These are phyloP conservation scores for Ceratobasidium sp. DNA, from an alignment of 1,284 basidiomycete species.

Conservation along the genomic window DNA sequence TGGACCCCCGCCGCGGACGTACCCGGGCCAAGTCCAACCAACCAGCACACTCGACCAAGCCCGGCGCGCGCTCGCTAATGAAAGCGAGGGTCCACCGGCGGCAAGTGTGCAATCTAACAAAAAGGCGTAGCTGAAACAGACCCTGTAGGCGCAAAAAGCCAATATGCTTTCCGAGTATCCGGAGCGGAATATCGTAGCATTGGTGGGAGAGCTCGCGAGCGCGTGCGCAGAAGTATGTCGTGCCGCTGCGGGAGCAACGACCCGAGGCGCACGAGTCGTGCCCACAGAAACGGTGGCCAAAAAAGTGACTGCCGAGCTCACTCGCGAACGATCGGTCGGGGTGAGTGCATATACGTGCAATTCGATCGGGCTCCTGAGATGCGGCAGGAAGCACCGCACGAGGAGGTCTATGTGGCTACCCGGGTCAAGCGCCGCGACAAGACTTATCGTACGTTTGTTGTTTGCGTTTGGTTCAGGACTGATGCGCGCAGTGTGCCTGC, in stretches of 20 bases:
- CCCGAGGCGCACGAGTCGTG: conserved; percentile 52
- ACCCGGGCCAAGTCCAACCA: conserved; percentile 60
- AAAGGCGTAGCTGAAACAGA: conserved; percentile 25
- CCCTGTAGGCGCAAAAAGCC: conserved; percentile 21
- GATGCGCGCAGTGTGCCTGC: conserved; percentile 58
- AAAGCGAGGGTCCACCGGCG: conserved; percentile 35
- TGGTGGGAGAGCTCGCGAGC: conserved; percentile 66
- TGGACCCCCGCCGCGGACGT: conserved; percentile 65
- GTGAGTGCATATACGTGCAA: conserved; percentile 33
- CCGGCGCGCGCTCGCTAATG: conserved; percentile 56
- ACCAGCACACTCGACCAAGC: conserved; percentile 56
- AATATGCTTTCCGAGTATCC: conserved; percentile 36
- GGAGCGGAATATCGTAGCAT: conserved; percentile 71
- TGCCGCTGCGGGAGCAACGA: conserved; percentile 66
- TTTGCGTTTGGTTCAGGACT: conserved; percentile 8
- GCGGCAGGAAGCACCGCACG: conserved; percentile 47
- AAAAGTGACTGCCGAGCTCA: too few species aligned
- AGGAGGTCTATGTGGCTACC: conserved; percentile 29
- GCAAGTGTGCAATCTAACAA: neutral
- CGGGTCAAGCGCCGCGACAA: conserved; percentile 20
- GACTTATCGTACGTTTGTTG: conserved; percentile 12
- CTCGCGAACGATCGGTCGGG: conserved; percentile 25
- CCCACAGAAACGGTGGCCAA: neutral
- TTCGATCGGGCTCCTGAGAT: conserved; percentile 33
- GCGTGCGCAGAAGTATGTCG: conserved; percentile 67